Evolutionary conservation across 768 basidiomycete genomes (phyloP).

Genomic region (Boletus patriciae): DNA sequence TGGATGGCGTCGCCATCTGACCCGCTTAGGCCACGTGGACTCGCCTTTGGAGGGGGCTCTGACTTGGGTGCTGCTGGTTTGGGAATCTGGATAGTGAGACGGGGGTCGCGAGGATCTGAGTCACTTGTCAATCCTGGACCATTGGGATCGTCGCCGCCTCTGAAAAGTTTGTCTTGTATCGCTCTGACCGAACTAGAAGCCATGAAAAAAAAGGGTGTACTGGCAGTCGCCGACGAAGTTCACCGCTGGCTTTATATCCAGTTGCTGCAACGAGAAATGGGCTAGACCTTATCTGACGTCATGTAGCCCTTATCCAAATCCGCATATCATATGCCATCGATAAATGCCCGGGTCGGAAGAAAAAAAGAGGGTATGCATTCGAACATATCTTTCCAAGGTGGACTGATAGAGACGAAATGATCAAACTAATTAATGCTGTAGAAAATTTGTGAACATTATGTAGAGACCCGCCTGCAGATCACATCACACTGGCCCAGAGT

Average conservation of each 20-base stretch:
- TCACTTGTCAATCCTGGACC: conserved; percentile 20
- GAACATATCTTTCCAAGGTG: conserved; percentile 14
- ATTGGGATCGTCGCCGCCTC: conserved; percentile 36
- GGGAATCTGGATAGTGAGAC: conserved; percentile 73
- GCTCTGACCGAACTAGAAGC: conserved; percentile 51
- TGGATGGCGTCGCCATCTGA: conserved; percentile 13
- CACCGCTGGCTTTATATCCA: conserved; percentile 11
- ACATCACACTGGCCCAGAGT: conserved; percentile 17
- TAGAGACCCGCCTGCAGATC: conserved; percentile 36
- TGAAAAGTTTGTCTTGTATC: conserved; percentile 74
- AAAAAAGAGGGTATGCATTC: conserved; percentile 25
- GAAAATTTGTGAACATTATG: conserved; percentile 14
- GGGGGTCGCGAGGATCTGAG: conserved; percentile 31
- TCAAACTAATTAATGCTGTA: conserved; percentile 18
- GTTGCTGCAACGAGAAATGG: not conserved
- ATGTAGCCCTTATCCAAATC: conserved; percentile 15
- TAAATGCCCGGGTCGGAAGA: not conserved
- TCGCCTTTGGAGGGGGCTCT: conserved; percentile 44
- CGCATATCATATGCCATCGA: not conserved
- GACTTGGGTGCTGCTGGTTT: conserved; percentile 39
- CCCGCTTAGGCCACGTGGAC: conserved; percentile 23
- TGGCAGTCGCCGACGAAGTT: conserved; percentile 1
- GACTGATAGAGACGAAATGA: conserved; percentile 10
- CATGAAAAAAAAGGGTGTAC: conserved; percentile 33
- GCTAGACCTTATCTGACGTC: conserved; percentile 23